Percentiles rank a stretch among this genome's conserved stretches.
Evolutionary conservation across 2,329 filamentous ascomycete genomes (phyloP).

Genomic region (Calonectria montana): DNA sequence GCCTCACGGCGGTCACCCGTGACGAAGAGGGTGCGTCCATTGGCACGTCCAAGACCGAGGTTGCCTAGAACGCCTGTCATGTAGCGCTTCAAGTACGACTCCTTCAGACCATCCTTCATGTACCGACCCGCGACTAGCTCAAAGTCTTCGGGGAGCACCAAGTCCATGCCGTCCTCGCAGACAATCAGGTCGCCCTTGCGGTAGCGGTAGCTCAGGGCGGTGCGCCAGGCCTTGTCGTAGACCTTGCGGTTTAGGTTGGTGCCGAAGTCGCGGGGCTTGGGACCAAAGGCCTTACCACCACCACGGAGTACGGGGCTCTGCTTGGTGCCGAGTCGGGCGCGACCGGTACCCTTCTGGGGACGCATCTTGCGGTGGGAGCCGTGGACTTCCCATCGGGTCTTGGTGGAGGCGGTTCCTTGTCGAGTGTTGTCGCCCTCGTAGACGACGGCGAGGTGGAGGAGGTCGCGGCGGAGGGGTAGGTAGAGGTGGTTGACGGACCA

Average conservation of each 20-base stretch:
- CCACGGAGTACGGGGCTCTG: conserved; percentile 86
- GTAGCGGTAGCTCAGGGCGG: conserved; percentile 92
- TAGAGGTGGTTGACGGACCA: conserved; percentile 87
- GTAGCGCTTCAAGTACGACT: conserved; percentile 71
- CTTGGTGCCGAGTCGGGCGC: conserved; percentile 81
- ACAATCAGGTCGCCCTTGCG: conserved; percentile 87
- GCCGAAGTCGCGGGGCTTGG: conserved; percentile 89
- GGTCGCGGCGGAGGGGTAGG: conserved; percentile 88
- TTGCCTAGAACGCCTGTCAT: conserved; percentile 75
- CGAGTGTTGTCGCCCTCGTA: conserved; percentile 93
- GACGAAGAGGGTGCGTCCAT: conserved; percentile 81
- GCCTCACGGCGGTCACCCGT: conserved; percentile 70
- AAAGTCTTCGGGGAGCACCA: conserved; percentile 67
- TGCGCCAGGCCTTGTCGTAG: conserved; percentile 96
- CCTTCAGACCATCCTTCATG: conserved; percentile 60
- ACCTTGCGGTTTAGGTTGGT: conserved; percentile 87
- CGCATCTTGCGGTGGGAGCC: conserved; percentile 86
- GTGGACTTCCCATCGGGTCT: conserved; percentile 84
- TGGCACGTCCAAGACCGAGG: conserved; percentile 75
- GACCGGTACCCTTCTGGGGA: conserved; percentile 87
- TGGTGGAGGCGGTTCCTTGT: conserved; percentile 85
- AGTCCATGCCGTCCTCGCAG: conserved; percentile 80
- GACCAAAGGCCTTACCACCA: conserved; percentile 91
- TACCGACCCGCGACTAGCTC: conserved; percentile 53
- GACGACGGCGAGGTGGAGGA: conserved; percentile 91